Percentiles rank a stretch among this genome's conserved stretches.
phyloP scores from a whole-genome alignment of 176 grass and related monocot species.

The Cenchrus fungigraminus region DNA sequence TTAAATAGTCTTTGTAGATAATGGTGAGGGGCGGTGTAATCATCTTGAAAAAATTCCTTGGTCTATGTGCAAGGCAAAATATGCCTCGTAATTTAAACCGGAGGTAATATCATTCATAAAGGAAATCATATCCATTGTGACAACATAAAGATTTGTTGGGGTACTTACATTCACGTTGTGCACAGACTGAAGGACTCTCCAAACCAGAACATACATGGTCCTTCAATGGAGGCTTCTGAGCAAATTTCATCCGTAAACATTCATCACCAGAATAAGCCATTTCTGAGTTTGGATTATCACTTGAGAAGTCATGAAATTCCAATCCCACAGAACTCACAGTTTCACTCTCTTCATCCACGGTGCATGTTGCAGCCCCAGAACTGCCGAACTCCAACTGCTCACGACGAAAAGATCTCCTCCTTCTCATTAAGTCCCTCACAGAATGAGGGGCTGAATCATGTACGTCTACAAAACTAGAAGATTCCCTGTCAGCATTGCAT shows the following conservation, averaged over 20 bases:
- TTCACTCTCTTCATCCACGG: constrained; percentile 23
- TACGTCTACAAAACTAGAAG: constrained; percentile 50
- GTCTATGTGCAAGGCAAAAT: too few relatives aligned
- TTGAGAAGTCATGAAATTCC: constrained; percentile 17
- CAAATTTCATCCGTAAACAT: constrained; percentile 62
- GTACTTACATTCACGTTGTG: constrained; percentile 36
- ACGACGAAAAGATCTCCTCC: constrained; percentile 58
- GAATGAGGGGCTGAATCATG: constrained; percentile 50
- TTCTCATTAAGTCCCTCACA: constrained; percentile 91
- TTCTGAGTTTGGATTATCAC: constrained; percentile 39
- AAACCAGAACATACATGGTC: constrained; percentile 54
- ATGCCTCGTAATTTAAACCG: too few relatives aligned
- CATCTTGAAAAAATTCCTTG: too few relatives aligned
- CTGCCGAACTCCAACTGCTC: constrained; percentile 65
- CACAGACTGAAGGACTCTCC: constrained; percentile 41
- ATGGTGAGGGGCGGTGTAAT: too few relatives aligned
- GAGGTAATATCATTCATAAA: too few relatives aligned
- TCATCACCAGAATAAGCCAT: constrained; percentile 30
- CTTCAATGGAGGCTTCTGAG: constrained; percentile 64
- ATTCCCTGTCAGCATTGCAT: constrained; percentile 33
- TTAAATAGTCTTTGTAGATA: too few relatives aligned
- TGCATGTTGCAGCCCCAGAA: constrained; percentile 33
- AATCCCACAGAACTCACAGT: constrained; percentile 31
- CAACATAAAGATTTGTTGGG: constrained; percentile 25
- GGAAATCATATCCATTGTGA: neutral